Evolutionary conservation across 1,284 basidiomycete genomes (phyloP), one percentile per base, ranked within the genome.

Genomic region (Cystobasidium slooffiae): DNA sequence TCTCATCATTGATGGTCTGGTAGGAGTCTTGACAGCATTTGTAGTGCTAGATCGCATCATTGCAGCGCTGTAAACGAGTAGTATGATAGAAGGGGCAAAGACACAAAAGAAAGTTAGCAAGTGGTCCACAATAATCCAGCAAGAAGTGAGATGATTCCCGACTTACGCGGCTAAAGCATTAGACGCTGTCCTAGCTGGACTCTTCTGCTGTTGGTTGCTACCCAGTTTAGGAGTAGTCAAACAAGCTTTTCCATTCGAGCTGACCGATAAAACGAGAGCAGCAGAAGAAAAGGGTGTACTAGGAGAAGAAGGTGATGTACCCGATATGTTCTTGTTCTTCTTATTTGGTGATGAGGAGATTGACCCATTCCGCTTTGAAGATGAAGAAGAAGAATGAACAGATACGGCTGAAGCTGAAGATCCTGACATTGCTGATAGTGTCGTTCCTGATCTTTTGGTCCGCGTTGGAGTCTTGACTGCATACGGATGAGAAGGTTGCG

Each of bases 191-290:
- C 31, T 31, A 31, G 31, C 3, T 31, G n/a, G 61, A 46, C 24
- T 63, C n/a, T 37, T 18, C 41, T 5, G 44, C 16, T 53, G 64
- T 10, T 10, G 12, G 7, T n/a, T 66, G n/a, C 41, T 66, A 41
- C 12, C 14, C 8, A 6, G 3, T 52, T n/a, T 53, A 6, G 47
- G 64, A 51, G 4, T 51, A 41, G 64, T 53, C 31, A 66, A 37
- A n/a, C 64, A 47, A 43, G 64, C 64, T 43, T 66, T 66, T 37
- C 64, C 64, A 55, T 51, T 41, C n/a, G 49, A 53, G n/a, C 64
- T 66, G 44, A 55, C 37, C 31, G 64, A 66, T 49, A 66, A 49
- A 39, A 66, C 46, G 49, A 66, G 51, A 24, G 64, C 37, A 20
- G 64, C 7, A 56, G 55, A 56, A 12, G 51, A 39, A 22, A 47